Evolutionary conservation across 2,329 filamentous ascomycete genomes (phyloP).

Genomic region (Claviceps arundinis): DNA sequence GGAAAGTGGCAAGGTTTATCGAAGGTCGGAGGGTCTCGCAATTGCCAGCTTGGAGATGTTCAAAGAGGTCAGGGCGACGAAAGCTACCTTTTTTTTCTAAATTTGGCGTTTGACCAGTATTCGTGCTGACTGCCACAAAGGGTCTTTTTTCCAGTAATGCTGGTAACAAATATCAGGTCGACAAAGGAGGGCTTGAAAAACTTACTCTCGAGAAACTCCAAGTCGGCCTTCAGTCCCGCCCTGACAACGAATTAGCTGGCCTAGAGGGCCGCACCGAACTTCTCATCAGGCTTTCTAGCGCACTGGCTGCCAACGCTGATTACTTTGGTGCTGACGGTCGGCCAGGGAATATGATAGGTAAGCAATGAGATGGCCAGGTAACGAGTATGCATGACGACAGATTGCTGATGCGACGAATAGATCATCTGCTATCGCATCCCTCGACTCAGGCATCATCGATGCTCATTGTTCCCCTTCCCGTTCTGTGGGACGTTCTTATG

Average conservation of each 20-base stretch:
- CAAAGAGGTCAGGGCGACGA: slow-evolving; percentile 42
- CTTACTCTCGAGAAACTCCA: slow-evolving; percentile 64
- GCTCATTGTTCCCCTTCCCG: slow-evolving; percentile 74
- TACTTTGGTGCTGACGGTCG: slow-evolving; percentile 75
- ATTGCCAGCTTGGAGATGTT: slow-evolving; percentile 77
- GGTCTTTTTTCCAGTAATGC: slow-evolving; percentile 78
- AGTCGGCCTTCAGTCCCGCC: slow-evolving; percentile 71
- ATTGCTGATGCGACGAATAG: slow-evolving; percentile 27
- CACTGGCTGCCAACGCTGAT: slow-evolving; percentile 61
- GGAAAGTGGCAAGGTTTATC: slow-evolving; percentile 71
- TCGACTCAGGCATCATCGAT: slow-evolving; percentile 80
- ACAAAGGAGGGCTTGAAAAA: slow-evolving; percentile 63
- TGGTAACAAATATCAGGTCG: slow-evolving; percentile 75
- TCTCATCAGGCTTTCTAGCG: slow-evolving; percentile 60
- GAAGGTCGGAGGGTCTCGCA: slow-evolving; percentile 78
- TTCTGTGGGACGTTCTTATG: slow-evolving; percentile 84
- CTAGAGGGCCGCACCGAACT: slow-evolving; percentile 74
- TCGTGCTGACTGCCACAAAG: slow-evolving; percentile 16
- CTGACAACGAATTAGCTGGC: slow-evolving; percentile 70
- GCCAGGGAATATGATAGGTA: slow-evolving; percentile 90
- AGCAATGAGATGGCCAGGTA: slow-evolving; percentile 14
- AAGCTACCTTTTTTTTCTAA: neutral
- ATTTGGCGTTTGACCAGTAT: no score
- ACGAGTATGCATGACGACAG: neutral
- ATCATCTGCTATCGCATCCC: slow-evolving; percentile 85